phyloP scores from a whole-genome alignment of 805 yeast species.

The Schizosaccharomyces osmophilus region DNA sequence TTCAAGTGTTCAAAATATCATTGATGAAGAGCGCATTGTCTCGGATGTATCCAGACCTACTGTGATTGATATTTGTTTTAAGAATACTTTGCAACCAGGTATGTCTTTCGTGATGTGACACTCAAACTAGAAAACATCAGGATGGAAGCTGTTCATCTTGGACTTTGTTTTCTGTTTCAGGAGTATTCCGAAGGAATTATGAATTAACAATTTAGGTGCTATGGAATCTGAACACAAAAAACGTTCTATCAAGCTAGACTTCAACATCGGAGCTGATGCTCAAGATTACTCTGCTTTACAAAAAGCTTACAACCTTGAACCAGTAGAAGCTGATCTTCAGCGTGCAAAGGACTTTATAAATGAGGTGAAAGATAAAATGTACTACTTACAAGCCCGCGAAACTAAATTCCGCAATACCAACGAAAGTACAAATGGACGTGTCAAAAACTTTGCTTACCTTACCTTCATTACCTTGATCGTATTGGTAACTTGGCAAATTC shows the following conservation, averaged over 20 bases:
- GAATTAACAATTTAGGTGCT: conserved; percentile 11
- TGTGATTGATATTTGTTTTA: conserved; percentile 61
- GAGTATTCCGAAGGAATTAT: too few species aligned
- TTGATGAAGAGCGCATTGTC: conserved; percentile 28
- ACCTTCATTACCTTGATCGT: conserved; percentile 17
- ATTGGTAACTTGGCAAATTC: conserved; percentile 80
- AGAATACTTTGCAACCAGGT: conserved; percentile 9
- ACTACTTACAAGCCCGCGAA: conserved; percentile 68
- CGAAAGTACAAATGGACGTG: conserved; percentile 85
- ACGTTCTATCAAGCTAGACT: conserved; percentile 68
- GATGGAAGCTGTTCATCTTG: too few species aligned
- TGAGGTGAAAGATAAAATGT: conserved; percentile 58
- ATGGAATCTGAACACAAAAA: conserved; percentile 15
- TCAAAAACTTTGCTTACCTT: conserved; percentile 66
- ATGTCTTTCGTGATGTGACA: not conserved
- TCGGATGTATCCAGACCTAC: not conserved
- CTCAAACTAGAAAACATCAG: too few species aligned
- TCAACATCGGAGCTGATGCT: conserved; percentile 89
- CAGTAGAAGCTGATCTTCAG: conserved; percentile 73
- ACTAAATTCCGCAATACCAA: conserved; percentile 86
- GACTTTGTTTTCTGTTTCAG: not conserved
- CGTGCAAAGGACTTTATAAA: conserved; percentile 64
- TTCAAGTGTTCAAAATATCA: conserved; percentile 51
- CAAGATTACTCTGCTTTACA: conserved; percentile 93
- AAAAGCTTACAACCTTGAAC: conserved; percentile 78